Evolutionary conservation across 2,329 filamentous ascomycete genomes (phyloP), one percentile per base, ranked within the genome.

Genomic region (Xylariaceae sp.): DNA sequence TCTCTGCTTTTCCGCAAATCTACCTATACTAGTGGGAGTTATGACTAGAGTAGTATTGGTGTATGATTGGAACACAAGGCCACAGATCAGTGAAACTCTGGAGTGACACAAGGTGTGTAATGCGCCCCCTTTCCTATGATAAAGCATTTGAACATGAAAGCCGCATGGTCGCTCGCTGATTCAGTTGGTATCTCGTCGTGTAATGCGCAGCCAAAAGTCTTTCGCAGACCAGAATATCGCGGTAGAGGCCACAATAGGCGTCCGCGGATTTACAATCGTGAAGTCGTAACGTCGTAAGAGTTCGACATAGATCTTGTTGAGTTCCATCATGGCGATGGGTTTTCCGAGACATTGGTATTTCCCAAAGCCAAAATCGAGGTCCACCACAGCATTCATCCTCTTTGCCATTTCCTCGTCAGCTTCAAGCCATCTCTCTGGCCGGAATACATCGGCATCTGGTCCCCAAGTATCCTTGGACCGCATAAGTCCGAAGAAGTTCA

Each of bases 401-500:
- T 51, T 60, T 32, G 62, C 57, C 32, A 62, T 58, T 1, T 58
- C 62, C 1, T 48, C 51, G 14, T 67, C 62, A 3, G 61, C 62
- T 50, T 71, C 63, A 14, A 76, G 52, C 71, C 74, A 76, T 36
- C 75, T 59, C 45, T 72, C 72, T 0, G 73, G 74, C 11, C 69
- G 61, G 55, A 71, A 77, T 1, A 68, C 46, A 22, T 64, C 58
- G 11, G 59, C 60, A 22, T 65, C 64, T 3, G 49, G 31, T 12
- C 64, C 69, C 56, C 51, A 71, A 53, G 42, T 68, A 59, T 57
- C 71, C 64, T 40, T 64, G 44, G 67, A 59, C 7, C 66, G 64
- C 56, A 70, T 67, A 15, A 74, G 53, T 1, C 66, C 70, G 47
- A 66, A 63, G 35, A 70, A 62, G 47, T 68, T 71, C 36, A 67